A percentile compares a stretch with the other conserved stretches of the same genome.
phyloP scores from a whole-genome alignment of 2,329 filamentous ascomycete species.

The Nothophaeocryptopus gaeumannii region DNA sequence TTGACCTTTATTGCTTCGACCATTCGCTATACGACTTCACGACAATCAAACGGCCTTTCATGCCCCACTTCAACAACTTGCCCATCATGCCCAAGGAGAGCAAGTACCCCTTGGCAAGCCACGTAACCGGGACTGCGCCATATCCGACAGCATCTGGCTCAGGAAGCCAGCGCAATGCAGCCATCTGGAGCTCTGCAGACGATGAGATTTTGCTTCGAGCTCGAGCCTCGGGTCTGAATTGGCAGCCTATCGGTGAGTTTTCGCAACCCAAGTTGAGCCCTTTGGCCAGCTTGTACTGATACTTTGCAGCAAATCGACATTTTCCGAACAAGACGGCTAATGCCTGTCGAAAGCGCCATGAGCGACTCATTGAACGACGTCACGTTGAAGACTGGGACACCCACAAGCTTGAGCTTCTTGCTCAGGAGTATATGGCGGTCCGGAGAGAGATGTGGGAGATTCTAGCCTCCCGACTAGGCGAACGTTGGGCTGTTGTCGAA shows the following conservation, averaged over 20 bases:
- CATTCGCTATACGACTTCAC: too few species aligned
- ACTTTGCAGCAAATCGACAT: conserved; percentile 56
- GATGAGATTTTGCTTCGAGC: conserved; percentile 71
- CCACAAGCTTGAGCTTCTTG: conserved; percentile 69
- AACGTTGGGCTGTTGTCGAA: conserved; percentile 67
- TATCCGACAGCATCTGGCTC: conserved; percentile 35
- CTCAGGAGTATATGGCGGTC: conserved; percentile 74
- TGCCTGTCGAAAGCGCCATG: conserved; percentile 85
- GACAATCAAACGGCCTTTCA: conserved; percentile 16
- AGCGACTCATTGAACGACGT: conserved; percentile 73
- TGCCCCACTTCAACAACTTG: conserved; percentile 26
- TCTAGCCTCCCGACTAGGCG: conserved; percentile 61
- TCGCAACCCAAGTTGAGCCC: too few species aligned
- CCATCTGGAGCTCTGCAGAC: conserved; percentile 67
- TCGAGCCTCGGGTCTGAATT: conserved; percentile 73
- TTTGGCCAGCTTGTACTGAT: too few species aligned
- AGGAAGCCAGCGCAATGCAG: conserved; percentile 38
- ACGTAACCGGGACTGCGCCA: conserved; percentile 32
- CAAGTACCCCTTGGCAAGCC: conserved; percentile 28
- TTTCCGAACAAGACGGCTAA: conserved; percentile 76
- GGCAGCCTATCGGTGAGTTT: conserved; percentile 63
- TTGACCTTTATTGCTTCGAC: too few species aligned
- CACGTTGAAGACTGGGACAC: conserved; percentile 76
- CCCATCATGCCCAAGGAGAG: conserved; percentile 48
- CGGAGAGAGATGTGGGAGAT: conserved; percentile 78